phyloP scores from a whole-genome alignment of 371 early-diverging fungal genomes.

The Blyttiomyces sp. region DNA sequence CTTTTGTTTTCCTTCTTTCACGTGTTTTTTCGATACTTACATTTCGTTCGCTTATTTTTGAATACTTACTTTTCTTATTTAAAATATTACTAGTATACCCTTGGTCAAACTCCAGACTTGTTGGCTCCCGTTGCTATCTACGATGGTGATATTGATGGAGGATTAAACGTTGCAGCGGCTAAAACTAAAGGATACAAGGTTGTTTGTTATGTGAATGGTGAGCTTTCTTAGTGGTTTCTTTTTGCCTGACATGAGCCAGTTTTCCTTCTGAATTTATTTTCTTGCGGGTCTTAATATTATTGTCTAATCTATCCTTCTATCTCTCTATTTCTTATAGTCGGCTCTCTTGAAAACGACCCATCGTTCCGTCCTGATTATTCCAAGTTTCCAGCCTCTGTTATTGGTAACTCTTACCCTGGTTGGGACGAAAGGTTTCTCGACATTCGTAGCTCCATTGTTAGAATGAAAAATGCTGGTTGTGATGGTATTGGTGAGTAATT shows the following conservation, averaged over 20 bases:
- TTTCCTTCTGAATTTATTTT: not conserved
- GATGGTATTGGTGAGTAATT: conserved; percentile 8
- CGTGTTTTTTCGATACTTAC: no score
- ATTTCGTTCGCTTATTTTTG: no score
- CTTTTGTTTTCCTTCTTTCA: no score
- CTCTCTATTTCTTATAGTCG: conserved; percentile 3
- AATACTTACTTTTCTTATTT: no score
- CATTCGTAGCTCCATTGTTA: conserved; percentile 9
- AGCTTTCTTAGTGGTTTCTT: not conserved
- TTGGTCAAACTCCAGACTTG: no score
- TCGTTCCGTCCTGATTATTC: conserved; percentile 2
- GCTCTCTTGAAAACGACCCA: conserved; percentile 11
- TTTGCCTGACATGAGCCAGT: not conserved
- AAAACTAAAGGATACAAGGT: not conserved
- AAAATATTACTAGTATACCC: no score
- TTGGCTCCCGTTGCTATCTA: not conserved
- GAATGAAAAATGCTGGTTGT: conserved; percentile 4
- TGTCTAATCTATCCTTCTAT: not conserved
- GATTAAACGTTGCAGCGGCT: not conserved
- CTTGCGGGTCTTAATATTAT: not conserved
- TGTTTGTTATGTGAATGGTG: conserved; percentile 13
- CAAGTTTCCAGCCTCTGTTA: conserved; percentile 3
- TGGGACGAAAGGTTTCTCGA: conserved; percentile 21
- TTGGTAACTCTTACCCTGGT: conserved; percentile 14
- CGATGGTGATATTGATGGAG: not conserved